Percentiles rank a stretch among this genome's conserved stretches.
These are phyloP conservation scores for Wallacemonas rigidus DNA, from an alignment of 208 protist genomes.

Conservation along the genomic window DNA sequence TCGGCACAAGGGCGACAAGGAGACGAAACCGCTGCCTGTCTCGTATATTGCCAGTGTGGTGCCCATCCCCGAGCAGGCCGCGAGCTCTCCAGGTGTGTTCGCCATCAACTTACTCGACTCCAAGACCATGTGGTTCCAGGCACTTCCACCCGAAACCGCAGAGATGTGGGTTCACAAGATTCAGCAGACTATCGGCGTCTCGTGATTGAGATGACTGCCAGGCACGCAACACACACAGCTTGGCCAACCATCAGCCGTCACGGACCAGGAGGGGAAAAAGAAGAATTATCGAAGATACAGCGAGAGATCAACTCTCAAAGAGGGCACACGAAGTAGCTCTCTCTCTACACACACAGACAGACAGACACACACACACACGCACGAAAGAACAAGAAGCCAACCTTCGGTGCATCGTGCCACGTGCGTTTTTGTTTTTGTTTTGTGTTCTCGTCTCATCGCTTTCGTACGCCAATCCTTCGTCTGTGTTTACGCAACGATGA, in stretches of 20 bases:
- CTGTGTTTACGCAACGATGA: too few relatives aligned
- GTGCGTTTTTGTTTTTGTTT: too few relatives aligned
- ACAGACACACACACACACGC: background rate
- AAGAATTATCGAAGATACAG: background rate
- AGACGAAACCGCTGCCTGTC: slow-evolving; percentile 54
- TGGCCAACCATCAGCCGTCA: background rate
- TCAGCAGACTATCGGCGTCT: slow-evolving; percentile 59
- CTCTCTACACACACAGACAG: too few relatives aligned
- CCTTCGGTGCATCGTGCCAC: too few relatives aligned
- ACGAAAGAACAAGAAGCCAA: background rate
- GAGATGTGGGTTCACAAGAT: slow-evolving; percentile 59
- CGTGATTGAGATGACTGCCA: slow-evolving; percentile 11
- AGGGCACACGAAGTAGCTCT: too few relatives aligned
- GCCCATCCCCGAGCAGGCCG: slow-evolving; percentile 59
- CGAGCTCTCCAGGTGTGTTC: slow-evolving; percentile 66
- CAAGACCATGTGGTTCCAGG: slow-evolving; percentile 84
- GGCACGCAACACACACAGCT: background rate
- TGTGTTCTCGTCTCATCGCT: too few relatives aligned
- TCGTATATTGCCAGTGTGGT: slow-evolving; percentile 64
- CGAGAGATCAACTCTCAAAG: too few relatives aligned
- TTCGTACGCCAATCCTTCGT: too few relatives aligned
- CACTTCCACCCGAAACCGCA: slow-evolving; percentile 39
- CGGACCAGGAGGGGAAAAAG: background rate
- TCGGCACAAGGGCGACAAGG: slow-evolving; percentile 48
- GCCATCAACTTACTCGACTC: slow-evolving; percentile 67